These are phyloP conservation scores for Bothia castanella DNA, from an alignment of 1,284 basidiomycete genomes.

Conservation along the genomic window DNA sequence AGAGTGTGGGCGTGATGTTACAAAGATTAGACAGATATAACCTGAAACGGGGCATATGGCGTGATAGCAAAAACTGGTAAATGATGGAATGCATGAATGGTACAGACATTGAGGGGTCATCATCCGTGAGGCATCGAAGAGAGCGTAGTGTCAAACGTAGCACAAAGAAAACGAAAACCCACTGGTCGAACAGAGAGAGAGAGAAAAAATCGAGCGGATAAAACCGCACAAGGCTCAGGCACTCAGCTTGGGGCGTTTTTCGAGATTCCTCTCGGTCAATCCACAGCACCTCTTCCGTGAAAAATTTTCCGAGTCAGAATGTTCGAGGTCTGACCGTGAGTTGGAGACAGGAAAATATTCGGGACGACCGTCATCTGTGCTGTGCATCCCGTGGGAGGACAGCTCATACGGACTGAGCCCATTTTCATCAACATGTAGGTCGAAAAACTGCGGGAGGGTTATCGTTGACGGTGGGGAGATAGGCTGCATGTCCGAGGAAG, in stretches of 20 bases:
- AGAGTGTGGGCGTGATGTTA: conserved; percentile 24
- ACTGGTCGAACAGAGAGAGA: background rate
- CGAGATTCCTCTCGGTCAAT: conserved; percentile 21
- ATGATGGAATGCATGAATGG: conserved; percentile 27
- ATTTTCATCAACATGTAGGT: conserved; percentile 23
- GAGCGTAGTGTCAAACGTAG: conserved; percentile 17
- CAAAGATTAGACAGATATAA: conserved; percentile 33
- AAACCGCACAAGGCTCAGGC: conserved; percentile 17
- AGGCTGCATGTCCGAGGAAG: conserved; percentile 35
- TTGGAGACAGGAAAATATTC: conserved; percentile 42
- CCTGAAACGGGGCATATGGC: conserved; percentile 22
- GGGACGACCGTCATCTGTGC: conserved; percentile 28
- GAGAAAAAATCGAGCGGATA: conserved; percentile 1
- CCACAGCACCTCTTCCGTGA: conserved; percentile 26
- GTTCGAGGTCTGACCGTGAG: conserved; percentile 39
- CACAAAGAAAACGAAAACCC: conserved; percentile 1
- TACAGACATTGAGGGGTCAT: conserved; percentile 24
- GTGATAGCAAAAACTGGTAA: conserved; percentile 16
- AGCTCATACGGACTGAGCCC: conserved; percentile 29
- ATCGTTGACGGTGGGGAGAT: conserved; percentile 33
- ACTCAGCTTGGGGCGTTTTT: conserved; percentile 32
- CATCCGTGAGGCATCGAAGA: conserved; percentile 23
- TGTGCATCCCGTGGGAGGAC: conserved; percentile 21
- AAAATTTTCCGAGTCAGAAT: conserved; percentile 25
- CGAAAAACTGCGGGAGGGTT: conserved; percentile 30